A percentile compares a stretch with the other conserved stretches of the same genome.
These are phyloP conservation scores for Croton laevigatus DNA, from an alignment of 441 rosid genomes.

Conservation along the genomic window DNA sequence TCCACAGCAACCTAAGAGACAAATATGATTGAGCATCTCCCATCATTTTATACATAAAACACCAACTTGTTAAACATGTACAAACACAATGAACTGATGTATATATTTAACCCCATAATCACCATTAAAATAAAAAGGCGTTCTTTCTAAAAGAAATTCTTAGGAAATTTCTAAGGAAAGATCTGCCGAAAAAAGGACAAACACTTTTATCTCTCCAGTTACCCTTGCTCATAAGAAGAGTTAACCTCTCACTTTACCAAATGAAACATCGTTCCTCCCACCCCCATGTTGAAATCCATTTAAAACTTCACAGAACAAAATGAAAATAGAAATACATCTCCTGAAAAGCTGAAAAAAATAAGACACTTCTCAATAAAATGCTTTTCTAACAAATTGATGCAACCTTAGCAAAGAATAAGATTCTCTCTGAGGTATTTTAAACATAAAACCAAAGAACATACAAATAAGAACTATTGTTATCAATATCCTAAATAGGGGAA, in stretches of 20 bases:
- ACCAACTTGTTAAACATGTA: background rate
- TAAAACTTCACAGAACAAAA: background rate
- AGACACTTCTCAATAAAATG: background rate
- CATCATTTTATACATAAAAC: background rate
- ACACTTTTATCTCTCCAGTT: background rate
- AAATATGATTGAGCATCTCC: background rate
- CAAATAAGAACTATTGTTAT: background rate
- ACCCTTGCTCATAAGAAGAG: background rate
- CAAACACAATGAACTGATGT: background rate
- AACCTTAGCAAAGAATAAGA: background rate
- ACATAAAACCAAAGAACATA: background rate
- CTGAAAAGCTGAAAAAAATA: background rate
- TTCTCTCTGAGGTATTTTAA: background rate
- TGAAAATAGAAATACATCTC: background rate
- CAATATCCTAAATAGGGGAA: background rate
- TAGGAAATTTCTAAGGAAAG: background rate
- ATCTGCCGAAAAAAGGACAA: background rate
- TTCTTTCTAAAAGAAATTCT: background rate
- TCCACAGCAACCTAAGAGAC: background rate
- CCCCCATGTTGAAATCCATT: background rate
- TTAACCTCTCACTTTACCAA: background rate
- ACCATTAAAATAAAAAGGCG: too few relatives aligned
- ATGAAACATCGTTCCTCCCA: background rate
- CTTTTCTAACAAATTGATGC: background rate
- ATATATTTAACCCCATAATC: background rate